Percentiles rank a stretch among this genome's conserved stretches.
These are phyloP conservation scores for Aspergillus ellipticus DNA, from an alignment of 495 filamentous ascomycete species.

Conservation along the genomic window DNA sequence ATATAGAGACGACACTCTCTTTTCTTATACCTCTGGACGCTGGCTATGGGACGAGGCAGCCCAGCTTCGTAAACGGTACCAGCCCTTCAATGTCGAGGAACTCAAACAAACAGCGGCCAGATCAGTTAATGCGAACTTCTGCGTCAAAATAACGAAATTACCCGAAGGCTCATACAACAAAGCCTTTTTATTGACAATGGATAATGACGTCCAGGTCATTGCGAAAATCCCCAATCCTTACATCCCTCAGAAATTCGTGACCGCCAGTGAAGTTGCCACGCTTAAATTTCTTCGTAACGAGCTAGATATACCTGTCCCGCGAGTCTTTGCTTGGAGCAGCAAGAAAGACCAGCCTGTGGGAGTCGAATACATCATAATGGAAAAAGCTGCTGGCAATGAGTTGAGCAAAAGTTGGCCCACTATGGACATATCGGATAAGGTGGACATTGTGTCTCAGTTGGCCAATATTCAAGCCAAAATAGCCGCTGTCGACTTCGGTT, in stretches of 20 bases:
- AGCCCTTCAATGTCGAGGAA: constrained; percentile 19
- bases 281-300: constrained; percentile 24
- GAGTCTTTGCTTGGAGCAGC: constrained; percentile 12
- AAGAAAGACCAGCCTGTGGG: constrained; percentile 9
- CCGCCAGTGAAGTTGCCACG: constrained; percentile 31
- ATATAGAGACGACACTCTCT: not conserved
- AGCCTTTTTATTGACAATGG: constrained; percentile 17
- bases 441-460: constrained; percentile 1
- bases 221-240: constrained; percentile 19
- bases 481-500: not conserved
- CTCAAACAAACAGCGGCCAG: constrained; percentile 14
- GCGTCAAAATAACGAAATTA: constrained; percentile 16
- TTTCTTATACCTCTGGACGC: constrained; percentile 13
- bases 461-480: constrained; percentile 2
- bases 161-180: constrained; percentile 23
- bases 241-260: constrained; percentile 13
- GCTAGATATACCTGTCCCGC: constrained; percentile 20
- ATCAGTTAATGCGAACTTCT: constrained; percentile 7
- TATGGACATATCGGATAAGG: not conserved
- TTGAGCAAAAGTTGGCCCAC: constrained; percentile 8
- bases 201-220: constrained; percentile 18
- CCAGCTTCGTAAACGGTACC: constrained; percentile 12
- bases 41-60: constrained; percentile 16
- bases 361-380: constrained; percentile 20
- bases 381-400: constrained; percentile 8